A percentile compares a stretch with the other conserved stretches of the same genome.
phyloP scores from a whole-genome alignment of 768 basidiomycete genomes.

The Boletus fagicola region DNA sequence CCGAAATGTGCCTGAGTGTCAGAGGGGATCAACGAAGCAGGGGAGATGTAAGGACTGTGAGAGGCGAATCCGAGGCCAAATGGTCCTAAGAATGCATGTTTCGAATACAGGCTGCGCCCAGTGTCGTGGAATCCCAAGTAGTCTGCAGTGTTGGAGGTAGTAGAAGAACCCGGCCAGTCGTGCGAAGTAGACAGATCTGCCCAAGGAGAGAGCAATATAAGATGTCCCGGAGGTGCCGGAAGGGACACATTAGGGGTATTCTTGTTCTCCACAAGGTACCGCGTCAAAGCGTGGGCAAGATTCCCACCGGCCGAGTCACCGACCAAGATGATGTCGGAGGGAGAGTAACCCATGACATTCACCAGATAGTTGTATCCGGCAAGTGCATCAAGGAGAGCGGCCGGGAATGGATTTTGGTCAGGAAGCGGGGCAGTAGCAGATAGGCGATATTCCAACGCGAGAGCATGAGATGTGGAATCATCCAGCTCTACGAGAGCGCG shows the following conservation, averaged over 20 bases:
- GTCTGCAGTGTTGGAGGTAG: slow-evolving; percentile 35
- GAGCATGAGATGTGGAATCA: slow-evolving; percentile 44
- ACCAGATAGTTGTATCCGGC: slow-evolving; percentile 74
- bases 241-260: slow-evolving; percentile 27
- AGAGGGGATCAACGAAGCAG: slow-evolving; percentile 44
- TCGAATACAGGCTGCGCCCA: slow-evolving; percentile 31
- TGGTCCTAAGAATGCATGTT: slow-evolving; percentile 45
- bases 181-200: slow-evolving; percentile 45
- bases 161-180: slow-evolving; percentile 38
- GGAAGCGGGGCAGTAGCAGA: slow-evolving; percentile 44
- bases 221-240: slow-evolving; percentile 45
- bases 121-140: slow-evolving; percentile 13
- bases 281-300: slow-evolving; percentile 59
- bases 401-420: slow-evolving; percentile 62
- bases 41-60: slow-evolving; percentile 56
- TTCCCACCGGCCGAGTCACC: slow-evolving; percentile 83
- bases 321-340: slow-evolving; percentile 58
- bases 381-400: slow-evolving; percentile 70
- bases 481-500: slow-evolving; percentile 48
- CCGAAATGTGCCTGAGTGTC: slow-evolving; percentile 41
- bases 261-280: slow-evolving; percentile 56
- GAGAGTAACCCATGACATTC: slow-evolving; percentile 51
- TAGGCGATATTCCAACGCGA: slow-evolving; percentile 73
- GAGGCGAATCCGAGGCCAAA: slow-evolving; percentile 46
- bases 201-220: slow-evolving; percentile 59